Conservation (phyloP, 305 asterid species). For the Plantago coronopus region DNA sequence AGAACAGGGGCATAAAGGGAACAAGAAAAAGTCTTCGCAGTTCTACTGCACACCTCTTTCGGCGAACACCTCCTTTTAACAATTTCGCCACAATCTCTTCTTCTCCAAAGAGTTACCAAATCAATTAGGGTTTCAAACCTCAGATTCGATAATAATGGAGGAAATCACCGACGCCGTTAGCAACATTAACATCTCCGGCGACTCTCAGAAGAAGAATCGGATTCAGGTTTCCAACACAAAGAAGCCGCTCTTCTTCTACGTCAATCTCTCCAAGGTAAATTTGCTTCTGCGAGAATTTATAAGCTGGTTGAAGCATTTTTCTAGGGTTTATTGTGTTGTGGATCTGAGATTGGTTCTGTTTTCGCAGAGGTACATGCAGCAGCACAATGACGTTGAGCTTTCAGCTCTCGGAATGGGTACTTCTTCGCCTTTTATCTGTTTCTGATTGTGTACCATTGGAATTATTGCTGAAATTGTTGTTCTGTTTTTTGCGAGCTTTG, state of each 20-base stretch:
- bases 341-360: slow-evolving; percentile 12
- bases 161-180: slow-evolving; percentile 38
- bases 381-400: slow-evolving; percentile 76
- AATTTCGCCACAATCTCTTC: too few species aligned
- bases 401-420: slow-evolving; percentile 85
- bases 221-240: slow-evolving; percentile 57
- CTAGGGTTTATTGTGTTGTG: neutral
- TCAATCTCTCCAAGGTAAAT: slow-evolving; percentile 50
- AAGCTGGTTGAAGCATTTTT: neutral
- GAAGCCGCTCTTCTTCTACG: slow-evolving; percentile 53
- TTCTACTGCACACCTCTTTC: too few species aligned
- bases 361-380: slow-evolving; percentile 79
- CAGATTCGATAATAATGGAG: slow-evolving; percentile 29
- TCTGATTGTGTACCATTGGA: neutral
- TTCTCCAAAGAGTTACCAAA: neutral
- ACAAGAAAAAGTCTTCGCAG: too few species aligned
- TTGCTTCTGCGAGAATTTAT: neutral
- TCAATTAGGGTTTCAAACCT: neutral
- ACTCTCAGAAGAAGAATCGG: slow-evolving; percentile 40
- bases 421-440: neutral
- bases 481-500: too few species aligned
- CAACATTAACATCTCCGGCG: slow-evolving; percentile 34
- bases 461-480: neutral
- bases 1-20: too few species aligned
- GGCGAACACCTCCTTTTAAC: too few species aligned